Evolutionary conservation across 306 rosid species (phyloP), one percentile per base, ranked within the genome.

Genomic region (Medicago truncatula): DNA sequence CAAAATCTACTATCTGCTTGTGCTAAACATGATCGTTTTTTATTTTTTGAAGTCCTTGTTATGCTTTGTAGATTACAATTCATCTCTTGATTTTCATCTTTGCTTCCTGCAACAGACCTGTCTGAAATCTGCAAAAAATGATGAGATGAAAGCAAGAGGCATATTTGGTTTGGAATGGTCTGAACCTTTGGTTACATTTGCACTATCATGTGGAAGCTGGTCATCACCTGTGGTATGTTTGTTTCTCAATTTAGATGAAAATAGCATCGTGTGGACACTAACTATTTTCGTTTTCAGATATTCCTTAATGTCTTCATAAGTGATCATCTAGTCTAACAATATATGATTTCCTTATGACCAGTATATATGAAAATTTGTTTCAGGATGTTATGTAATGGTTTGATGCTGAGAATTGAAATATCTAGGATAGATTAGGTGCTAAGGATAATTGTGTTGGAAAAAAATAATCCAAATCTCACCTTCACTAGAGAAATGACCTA

Each of bases 201-300:
- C 97, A 18, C 96, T 92, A 65, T 90, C 92, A 18, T 92, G 97
- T 25, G 97, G 96, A 84, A 88, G 96, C 84, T 90, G 97, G 97
- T 92, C 97, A 61, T 92, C 96, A 69, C 96, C 97, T 23, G 92
- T 89, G 6, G 97, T 92, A 88, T 80, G 91, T 38, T 21, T 57
- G 92, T 49, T 44, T 60, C 80, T 69, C 61, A n/a, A 41, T 20
- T 65, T 65, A 40, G 70, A 65, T 11, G 31, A 41, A 5, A 65
- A 23, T 43, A 21, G 34, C 47, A 64, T 75, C 60, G 16, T 18
- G 47, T 16, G 65, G 59, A 52, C 62, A 21, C 0, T 53, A 53
- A 8, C 58, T 52, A 52, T 53, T 53, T 53, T 17, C 59, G 16
- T 53, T 53, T 53, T 53, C 9, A 53, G 58, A 8, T 52, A 52